These are phyloP conservation scores for Pestalotiopsis fici DNA, from an alignment of 2,329 filamentous ascomycete genomes.

Conservation along the genomic window DNA sequence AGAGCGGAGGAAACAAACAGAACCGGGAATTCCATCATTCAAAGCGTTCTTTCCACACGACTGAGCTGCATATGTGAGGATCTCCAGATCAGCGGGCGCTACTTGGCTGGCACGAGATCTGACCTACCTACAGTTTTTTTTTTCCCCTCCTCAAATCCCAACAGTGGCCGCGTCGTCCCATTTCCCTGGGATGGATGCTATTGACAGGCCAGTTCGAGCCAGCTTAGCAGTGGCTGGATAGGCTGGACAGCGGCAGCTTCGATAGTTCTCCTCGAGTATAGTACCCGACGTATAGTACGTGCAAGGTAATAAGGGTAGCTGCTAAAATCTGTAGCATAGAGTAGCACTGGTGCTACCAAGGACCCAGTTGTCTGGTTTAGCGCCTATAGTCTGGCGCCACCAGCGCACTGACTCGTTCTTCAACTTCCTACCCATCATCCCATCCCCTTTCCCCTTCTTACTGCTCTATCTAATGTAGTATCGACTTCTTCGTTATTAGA, in stretches of 20 bases:
- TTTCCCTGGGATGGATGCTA: background rate
- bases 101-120: background rate
- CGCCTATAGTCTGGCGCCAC: background rate
- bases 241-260: background rate
- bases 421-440: background rate
- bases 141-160: too few relatives aligned
- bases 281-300: too few relatives aligned
- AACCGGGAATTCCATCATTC: background rate
- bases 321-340: background rate
- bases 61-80: background rate
- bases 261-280: background rate
- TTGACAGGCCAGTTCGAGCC: background rate
- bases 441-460: background rate
- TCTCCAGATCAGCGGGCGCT: background rate
- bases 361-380: background rate
- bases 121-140: background rate
- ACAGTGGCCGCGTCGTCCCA: background rate
- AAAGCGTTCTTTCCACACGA: background rate
- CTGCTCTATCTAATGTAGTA: too few relatives aligned
- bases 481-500: too few relatives aligned
- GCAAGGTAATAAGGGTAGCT: too few relatives aligned
- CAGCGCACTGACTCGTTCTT: background rate
- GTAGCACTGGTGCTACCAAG: background rate
- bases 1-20: background rate
- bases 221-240: too few relatives aligned